Percentiles rank a stretch among this genome's conserved stretches.
These are phyloP conservation scores for Macrocybe gigantea DNA, from an alignment of 768 basidiomycete species.

Conservation along the genomic window DNA sequence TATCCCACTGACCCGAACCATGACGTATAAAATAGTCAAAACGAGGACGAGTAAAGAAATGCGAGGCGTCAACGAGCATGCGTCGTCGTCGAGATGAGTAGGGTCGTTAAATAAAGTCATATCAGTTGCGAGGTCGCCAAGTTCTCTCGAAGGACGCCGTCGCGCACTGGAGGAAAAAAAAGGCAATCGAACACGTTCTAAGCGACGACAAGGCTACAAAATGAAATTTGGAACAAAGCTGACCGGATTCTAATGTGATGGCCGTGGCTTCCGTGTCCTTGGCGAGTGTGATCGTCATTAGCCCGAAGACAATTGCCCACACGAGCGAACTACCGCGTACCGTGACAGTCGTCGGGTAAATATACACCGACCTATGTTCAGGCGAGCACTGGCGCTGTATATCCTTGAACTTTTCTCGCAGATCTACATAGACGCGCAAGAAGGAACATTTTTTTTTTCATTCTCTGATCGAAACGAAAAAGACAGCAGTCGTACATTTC, in stretches of 20 bases:
- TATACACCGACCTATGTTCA: conserved; percentile 49
- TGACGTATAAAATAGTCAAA: no score
- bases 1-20: no score
- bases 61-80: background rate
- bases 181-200: background rate
- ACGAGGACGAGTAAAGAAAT: no score
- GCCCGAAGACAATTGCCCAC: background rate
- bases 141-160: conserved; percentile 55
- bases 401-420: conserved; percentile 65
- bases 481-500: conserved; percentile 45
- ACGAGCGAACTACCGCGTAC: conserved; percentile 29
- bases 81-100: background rate
- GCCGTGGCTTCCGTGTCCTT: conserved; percentile 63
- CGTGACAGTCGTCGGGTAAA: conserved; percentile 65
- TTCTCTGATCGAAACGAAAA: background rate
- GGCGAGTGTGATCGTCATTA: background rate
- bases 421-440: conserved; percentile 31
- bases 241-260: conserved; percentile 52
- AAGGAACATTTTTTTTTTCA: background rate
- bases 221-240: conserved; percentile 10
- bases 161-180: conserved; percentile 38
- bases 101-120: conserved; percentile 15
- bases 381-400: conserved; percentile 55
- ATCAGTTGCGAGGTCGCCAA: conserved; percentile 49
- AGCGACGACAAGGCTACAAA: background rate